Evolutionary conservation across 805 yeast species (phyloP).

Genomic region (Candida ficus): DNA sequence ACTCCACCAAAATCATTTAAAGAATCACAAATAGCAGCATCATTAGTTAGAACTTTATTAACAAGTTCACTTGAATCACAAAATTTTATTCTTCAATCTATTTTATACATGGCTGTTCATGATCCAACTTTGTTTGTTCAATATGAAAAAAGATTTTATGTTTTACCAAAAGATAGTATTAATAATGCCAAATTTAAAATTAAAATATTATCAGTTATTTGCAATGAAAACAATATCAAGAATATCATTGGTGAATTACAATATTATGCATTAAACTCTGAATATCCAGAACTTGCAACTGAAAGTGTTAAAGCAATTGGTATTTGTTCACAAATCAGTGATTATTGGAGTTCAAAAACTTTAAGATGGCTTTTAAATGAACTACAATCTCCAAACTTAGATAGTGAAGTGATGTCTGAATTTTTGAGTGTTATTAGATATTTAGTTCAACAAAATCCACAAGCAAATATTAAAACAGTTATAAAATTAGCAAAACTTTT

Average conservation of each 20-base stretch:
- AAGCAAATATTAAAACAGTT: constrained; percentile 48
- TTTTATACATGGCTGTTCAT: constrained; percentile 34
- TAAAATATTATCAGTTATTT: constrained; percentile 53
- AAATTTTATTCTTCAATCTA: constrained; percentile 41
- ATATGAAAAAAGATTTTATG: constrained; percentile 43
- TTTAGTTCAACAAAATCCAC: constrained; percentile 60
- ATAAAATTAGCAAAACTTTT: constrained; percentile 41
- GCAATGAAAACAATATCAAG: constrained; percentile 46
- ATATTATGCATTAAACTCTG: constrained; percentile 39
- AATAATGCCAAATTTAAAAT: constrained; percentile 49
- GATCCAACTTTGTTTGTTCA: constrained; percentile 31
- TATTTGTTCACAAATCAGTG: constrained; percentile 45
- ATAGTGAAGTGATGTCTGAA: constrained; percentile 46
- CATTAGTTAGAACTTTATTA: constrained; percentile 40
- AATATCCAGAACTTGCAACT: constrained; percentile 25
- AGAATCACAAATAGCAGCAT: constrained; percentile 43
- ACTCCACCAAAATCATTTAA: constrained; percentile 50
- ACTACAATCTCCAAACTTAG: constrained; percentile 28
- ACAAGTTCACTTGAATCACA: constrained; percentile 31
- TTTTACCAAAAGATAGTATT: constrained; percentile 49
- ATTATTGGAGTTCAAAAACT: constrained; percentile 46
- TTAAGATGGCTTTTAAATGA: constrained; percentile 60
- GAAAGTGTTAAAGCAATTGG: constrained; percentile 62
- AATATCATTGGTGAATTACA: constrained; percentile 57
- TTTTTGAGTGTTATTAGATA: constrained; percentile 67